Percentiles rank a stretch among this genome's conserved stretches.
phyloP scores from a whole-genome alignment of 1,284 basidiomycete species.

The Malassezia slooffiae region DNA sequence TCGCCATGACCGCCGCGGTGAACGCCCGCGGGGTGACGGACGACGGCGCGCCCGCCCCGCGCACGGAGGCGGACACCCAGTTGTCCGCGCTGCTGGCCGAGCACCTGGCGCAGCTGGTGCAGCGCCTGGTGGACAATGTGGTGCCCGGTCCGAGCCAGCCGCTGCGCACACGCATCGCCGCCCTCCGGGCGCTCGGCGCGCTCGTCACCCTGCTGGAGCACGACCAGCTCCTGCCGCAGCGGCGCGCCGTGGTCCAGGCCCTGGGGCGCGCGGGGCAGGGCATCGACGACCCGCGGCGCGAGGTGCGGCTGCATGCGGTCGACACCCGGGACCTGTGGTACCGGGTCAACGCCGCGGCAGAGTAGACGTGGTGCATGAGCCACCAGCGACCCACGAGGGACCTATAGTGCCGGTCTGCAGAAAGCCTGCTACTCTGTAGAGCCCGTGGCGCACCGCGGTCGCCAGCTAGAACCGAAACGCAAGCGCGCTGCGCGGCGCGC shows the following conservation, averaged over 20 bases:
- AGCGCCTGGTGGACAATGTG: conserved; percentile 20
- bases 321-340: conserved; percentile 37
- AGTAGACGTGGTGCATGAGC: too few species aligned
- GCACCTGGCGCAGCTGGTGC: conserved; percentile 18
- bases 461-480: too few species aligned
- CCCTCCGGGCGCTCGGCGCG: conserved; percentile 62
- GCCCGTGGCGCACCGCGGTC: too few species aligned
- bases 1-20: conserved; percentile 55
- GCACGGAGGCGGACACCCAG: not conserved
- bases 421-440: too few species aligned
- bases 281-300: conserved; percentile 31
- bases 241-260: conserved; percentile 60
- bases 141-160: conserved; percentile 23
- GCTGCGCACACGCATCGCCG: conserved; percentile 60
- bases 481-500: too few species aligned
- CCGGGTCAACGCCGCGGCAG: not conserved
- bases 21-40: conserved; percentile 49
- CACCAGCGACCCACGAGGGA: too few species aligned
- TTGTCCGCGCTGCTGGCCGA: conserved; percentile 10
- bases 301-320: conserved; percentile 28
- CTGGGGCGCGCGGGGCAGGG: conserved; percentile 50
- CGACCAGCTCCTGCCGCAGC: conserved; percentile 65
- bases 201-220: conserved; percentile 67
- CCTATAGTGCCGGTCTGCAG: too few species aligned
- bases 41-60: too few species aligned